These are phyloP conservation scores for Phytopythium helicoides DNA, from an alignment of 352 stramenopile genomes.

Conservation along the genomic window DNA sequence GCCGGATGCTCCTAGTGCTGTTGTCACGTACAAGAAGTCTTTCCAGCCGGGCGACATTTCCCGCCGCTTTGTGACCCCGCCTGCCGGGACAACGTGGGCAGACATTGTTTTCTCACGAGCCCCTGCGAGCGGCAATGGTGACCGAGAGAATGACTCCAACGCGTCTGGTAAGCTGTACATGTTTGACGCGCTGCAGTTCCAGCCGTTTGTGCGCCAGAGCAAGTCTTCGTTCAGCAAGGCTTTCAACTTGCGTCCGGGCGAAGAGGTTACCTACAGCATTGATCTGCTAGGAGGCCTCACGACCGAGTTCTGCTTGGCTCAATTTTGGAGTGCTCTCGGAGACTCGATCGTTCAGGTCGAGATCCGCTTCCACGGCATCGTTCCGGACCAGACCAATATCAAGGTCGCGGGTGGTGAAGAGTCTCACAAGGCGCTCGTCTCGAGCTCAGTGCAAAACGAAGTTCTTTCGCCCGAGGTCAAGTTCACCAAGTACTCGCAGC, in stretches of 20 bases:
- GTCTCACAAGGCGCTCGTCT: slow-evolving; percentile 76
- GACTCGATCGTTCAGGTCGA: slow-evolving; percentile 77
- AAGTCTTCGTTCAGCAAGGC: slow-evolving; percentile 65
- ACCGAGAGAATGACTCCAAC: slow-evolving; percentile 59
- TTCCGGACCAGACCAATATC: slow-evolving; percentile 62
- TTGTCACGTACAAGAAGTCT: slow-evolving; percentile 41
- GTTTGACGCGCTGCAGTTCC: slow-evolving; percentile 89
- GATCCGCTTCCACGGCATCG: slow-evolving; percentile 85
- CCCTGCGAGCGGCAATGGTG: slow-evolving; percentile 15
- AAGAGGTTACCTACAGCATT: slow-evolving; percentile 70
- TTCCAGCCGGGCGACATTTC: slow-evolving; percentile 67
- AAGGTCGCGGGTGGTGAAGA: slow-evolving; percentile 58
- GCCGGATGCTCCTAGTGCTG: slow-evolving; percentile 45
- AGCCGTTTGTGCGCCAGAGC: slow-evolving; percentile 83
- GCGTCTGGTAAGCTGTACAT: slow-evolving; percentile 77
- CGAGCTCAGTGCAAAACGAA: slow-evolving; percentile 70
- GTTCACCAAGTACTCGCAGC: slow-evolving; percentile 85
- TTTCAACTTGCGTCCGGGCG: slow-evolving; percentile 62
- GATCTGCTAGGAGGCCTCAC: slow-evolving; percentile 74
- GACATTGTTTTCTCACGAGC: slow-evolving; percentile 77
- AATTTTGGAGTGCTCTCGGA: slow-evolving; percentile 90
- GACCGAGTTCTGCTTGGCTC: slow-evolving; percentile 86
- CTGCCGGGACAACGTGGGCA: slow-evolving; percentile 78
- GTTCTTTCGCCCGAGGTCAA: slow-evolving; percentile 65
- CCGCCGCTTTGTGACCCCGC: slow-evolving; percentile 82